These are phyloP conservation scores for Posidonia australis DNA, from an alignment of 106 monocot genomes.

Conservation along the genomic window DNA sequence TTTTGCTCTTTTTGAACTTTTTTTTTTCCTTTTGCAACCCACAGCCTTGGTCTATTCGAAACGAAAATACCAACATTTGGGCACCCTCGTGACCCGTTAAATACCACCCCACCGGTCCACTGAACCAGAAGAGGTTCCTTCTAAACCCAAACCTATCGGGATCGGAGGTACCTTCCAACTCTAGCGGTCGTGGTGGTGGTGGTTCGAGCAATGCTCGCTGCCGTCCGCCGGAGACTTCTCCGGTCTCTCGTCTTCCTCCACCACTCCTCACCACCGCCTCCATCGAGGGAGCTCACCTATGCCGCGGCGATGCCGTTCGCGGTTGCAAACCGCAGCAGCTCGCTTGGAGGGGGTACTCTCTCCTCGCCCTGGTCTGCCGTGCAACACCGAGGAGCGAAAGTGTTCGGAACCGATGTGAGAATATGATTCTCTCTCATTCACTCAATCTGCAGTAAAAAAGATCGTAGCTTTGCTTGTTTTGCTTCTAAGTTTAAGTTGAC, in stretches of 20 bases:
- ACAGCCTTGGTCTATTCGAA: too few species aligned
- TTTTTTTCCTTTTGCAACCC: too few species aligned
- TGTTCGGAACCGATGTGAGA: conserved; percentile 73
- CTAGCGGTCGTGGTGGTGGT: background rate
- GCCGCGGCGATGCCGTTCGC: background rate
- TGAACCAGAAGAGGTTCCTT: too few species aligned
- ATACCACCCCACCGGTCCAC: too few species aligned
- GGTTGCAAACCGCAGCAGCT: background rate
- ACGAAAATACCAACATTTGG: too few species aligned
- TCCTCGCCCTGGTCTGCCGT: conserved; percentile 55
- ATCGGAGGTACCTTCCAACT: too few species aligned
- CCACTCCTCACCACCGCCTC: background rate
- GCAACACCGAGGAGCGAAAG: conserved; percentile 63
- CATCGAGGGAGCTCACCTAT: background rate
- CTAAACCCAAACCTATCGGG: too few species aligned
- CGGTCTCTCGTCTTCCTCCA: background rate
- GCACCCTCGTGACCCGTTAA: too few species aligned
- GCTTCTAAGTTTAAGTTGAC: background rate
- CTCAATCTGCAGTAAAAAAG: background rate
- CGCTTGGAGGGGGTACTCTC: conserved; percentile 7
- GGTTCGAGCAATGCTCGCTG: background rate
- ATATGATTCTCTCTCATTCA: background rate
- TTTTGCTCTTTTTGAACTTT: too few species aligned
- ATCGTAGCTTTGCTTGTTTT: background rate
- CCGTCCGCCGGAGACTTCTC: conserved; percentile 3